Evolutionary conservation across 345 rosid genomes (phyloP).

Genomic region (Rubroshorea leprosula): DNA sequence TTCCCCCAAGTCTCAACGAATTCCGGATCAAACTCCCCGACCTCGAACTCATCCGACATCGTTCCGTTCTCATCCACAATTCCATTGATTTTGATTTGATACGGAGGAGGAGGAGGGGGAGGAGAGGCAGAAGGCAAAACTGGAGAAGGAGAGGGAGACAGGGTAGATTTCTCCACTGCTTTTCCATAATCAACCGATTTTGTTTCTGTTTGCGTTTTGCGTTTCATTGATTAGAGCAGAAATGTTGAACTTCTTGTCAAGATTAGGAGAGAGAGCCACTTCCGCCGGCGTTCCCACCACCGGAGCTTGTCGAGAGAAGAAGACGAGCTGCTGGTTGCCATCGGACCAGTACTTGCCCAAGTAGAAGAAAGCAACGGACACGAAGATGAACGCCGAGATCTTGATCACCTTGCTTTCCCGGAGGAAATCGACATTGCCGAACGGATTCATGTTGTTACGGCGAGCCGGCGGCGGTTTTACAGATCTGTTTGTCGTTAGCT

Average conservation of each 20-base stretch:
- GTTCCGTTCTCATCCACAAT: constrained; percentile 74
- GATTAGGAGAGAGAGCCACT: constrained; percentile 59
- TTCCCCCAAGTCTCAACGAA: constrained; percentile 50
- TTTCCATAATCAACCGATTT: background rate
- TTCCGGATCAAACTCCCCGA: constrained; percentile 71
- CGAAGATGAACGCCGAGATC: constrained; percentile 40
- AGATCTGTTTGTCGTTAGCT: background rate
- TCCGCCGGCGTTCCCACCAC: constrained; percentile 18
- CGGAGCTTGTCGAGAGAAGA: constrained; percentile 52
- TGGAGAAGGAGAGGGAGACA: constrained; percentile 11
- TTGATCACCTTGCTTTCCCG: constrained; percentile 34
- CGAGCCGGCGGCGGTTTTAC: background rate
- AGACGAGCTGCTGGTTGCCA: constrained; percentile 58
- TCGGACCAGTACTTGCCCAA: constrained; percentile 83
- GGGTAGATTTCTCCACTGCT: background rate
- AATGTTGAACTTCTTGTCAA: constrained; percentile 38
- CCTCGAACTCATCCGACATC: constrained; percentile 73
- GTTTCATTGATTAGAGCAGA: constrained; percentile 39
- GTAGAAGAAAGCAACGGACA: constrained; percentile 73
- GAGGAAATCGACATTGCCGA: constrained; percentile 31
- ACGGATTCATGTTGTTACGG: constrained; percentile 42
- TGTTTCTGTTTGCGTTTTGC: background rate
- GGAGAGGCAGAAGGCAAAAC: constrained; percentile 15
- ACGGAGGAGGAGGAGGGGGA: constrained; percentile 35
- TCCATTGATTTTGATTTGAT: constrained; percentile 47